Evolutionary conservation across 2,329 filamentous ascomycete species (phyloP), one percentile per base, ranked within the genome.

Genomic region (Onygenales sp.): DNA sequence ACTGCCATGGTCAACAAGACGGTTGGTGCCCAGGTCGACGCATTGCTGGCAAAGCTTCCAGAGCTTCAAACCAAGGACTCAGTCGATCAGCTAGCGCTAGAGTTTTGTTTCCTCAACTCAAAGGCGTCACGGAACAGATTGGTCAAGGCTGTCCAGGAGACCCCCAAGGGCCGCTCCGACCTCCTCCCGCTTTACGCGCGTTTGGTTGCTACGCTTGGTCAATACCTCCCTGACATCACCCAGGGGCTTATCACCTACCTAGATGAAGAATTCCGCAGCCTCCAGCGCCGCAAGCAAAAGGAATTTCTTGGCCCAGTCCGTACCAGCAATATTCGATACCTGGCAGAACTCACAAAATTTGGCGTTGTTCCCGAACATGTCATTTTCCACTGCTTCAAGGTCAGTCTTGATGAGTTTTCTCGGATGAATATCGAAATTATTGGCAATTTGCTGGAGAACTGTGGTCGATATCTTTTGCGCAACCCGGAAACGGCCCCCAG

Each of bases 371-470:
- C 94, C 0, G 93, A 98, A 69, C 93, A 98, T 70, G 92, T 98
- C 59, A 94, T 98, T 52, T 98, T 98, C 66, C 93, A 98, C 66
- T 98, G 93, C 66, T 82, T 98, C 62, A 98, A 96, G 70, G 92
- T 98, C 68, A 94, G 92, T 61, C 75, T 98, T 32, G 93, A 98
- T 63, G 93, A 98, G 65, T 98, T 98, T 66, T 96, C 93, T 2
- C 83, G 92, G 57, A 96, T 96, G 87, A 98, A 98, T 65, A 96
- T 98, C 58, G 94, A 98, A 69, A 96, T 98, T 62, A 92, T 98
- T 58, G 94, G 91, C 64, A 95, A 94, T 64, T 77, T 98, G 32
- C 78, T 98, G 21, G 93, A 98, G 69, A 97, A 97, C 59, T 98
- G 94, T 65, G 93, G 93, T 43, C 84, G 93, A 14, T 98, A 96